A percentile compares a stretch with the other conserved stretches of the same genome.
Conservation (phyloP, 2,329 filamentous ascomycete species). For the Aspergillus puulaauensis region DNA sequence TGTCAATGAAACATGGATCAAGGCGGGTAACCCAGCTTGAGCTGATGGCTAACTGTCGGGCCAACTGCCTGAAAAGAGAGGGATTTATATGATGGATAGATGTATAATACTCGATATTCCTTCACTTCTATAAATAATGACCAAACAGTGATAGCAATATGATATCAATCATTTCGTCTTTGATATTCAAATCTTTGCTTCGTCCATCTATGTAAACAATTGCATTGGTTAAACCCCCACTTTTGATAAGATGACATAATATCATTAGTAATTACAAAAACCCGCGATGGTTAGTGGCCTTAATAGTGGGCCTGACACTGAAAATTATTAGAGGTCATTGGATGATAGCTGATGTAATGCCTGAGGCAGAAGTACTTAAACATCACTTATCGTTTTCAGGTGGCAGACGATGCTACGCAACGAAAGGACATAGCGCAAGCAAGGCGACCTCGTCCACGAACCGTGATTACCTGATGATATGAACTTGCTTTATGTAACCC, state of each 20-base stretch:
- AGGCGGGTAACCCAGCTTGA: too few relatives aligned
- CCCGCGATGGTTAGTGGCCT: too few relatives aligned
- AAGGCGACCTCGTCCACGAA: too few relatives aligned
- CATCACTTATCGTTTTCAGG: too few relatives aligned
- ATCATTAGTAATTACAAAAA: background rate
- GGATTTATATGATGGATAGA: background rate
- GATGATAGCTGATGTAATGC: too few relatives aligned
- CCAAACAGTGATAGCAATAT: background rate
- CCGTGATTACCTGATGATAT: background rate
- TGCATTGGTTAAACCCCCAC: background rate
- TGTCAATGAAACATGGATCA: constrained; percentile 3
- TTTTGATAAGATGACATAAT: background rate
- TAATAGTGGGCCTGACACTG: too few relatives aligned
- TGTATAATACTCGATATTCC: background rate
- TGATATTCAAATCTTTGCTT: background rate
- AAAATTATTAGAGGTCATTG: too few relatives aligned
- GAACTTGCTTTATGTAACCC: background rate
- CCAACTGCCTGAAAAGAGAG: too few relatives aligned
- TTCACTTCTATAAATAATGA: background rate
- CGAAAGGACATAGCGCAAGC: too few relatives aligned
- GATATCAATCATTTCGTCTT: background rate
- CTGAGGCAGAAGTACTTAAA: too few relatives aligned
- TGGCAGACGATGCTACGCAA: too few relatives aligned
- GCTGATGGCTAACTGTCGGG: too few relatives aligned
- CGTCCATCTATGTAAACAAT: background rate